These are phyloP conservation scores for Solanum dulcamara DNA, from an alignment of 257 asterid species.

Conservation along the genomic window DNA sequence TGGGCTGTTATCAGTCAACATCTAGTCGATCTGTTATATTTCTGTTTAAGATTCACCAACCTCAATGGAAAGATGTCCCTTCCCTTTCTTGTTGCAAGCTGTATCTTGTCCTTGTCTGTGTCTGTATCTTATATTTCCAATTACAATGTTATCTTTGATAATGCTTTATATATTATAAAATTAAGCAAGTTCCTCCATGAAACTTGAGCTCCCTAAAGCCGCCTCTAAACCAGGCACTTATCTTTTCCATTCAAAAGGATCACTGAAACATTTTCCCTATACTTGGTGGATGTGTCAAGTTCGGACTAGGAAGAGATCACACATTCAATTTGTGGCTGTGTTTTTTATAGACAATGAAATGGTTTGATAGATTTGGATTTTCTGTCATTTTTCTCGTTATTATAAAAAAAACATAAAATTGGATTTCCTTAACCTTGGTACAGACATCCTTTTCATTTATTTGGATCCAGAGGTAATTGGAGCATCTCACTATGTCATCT, in stretches of 20 bases:
- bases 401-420: too few relatives aligned
- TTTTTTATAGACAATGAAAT: not conserved
- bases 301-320: not conserved
- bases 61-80: not conserved
- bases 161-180: not conserved
- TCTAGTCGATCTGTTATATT: not conserved
- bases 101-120: not conserved
- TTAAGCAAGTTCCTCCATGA: not conserved
- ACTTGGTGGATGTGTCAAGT: not conserved
- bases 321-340: not conserved
- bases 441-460: not conserved
- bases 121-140: not conserved
- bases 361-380: not conserved
- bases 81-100: not conserved
- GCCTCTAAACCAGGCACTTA: not conserved
- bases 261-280: not conserved
- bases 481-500: not conserved
- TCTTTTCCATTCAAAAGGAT: not conserved
- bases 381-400: too few relatives aligned
- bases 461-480: not conserved
- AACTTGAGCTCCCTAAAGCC: not conserved
- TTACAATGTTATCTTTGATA: not conserved
- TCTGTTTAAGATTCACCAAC: conserved; percentile 4
- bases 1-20: conserved; percentile 4
- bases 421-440: not conserved